These are phyloP conservation scores for Pelargonium nanum DNA, from an alignment of 345 rosid genomes.

Conservation along the genomic window DNA sequence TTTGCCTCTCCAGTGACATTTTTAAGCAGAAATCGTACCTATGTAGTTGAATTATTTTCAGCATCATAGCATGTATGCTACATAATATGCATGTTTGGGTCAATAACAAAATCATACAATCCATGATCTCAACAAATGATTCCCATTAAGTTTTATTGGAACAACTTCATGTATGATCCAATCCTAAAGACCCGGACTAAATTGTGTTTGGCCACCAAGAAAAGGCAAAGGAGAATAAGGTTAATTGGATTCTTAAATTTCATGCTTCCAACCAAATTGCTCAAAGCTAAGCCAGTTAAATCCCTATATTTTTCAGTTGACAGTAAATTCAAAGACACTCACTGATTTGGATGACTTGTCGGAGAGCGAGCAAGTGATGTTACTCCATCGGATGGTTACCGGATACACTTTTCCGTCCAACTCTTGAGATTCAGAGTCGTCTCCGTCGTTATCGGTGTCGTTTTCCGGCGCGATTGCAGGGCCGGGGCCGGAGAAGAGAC, in stretches of 20 bases:
- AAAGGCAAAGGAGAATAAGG: too few relatives aligned
- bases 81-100: neutral
- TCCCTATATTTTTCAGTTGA: too few relatives aligned
- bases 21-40: conserved; percentile 81
- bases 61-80: too few relatives aligned
- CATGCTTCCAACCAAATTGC: too few relatives aligned
- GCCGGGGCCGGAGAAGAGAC: conserved; percentile 71
- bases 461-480: conserved; percentile 52
- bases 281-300: too few relatives aligned
- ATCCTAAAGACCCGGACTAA: too few relatives aligned
- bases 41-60: neutral
- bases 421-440: conserved; percentile 21
- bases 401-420: conserved; percentile 41
- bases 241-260: too few relatives aligned
- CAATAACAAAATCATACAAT: too few relatives aligned
- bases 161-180: too few relatives aligned
- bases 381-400: conserved; percentile 71
- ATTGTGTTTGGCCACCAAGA: too few relatives aligned
- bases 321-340: conserved; percentile 18
- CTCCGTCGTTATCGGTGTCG: conserved; percentile 17
- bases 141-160: too few relatives aligned
- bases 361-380: conserved; percentile 73
- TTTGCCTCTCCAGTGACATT: conserved; percentile 85
- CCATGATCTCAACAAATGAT: too few relatives aligned
- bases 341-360: conserved; percentile 71